A percentile compares a stretch with the other conserved stretches of the same genome.
Conservation (phyloP, 2,329 filamentous ascomycete genomes). For the Aspergillus ruber region DNA sequence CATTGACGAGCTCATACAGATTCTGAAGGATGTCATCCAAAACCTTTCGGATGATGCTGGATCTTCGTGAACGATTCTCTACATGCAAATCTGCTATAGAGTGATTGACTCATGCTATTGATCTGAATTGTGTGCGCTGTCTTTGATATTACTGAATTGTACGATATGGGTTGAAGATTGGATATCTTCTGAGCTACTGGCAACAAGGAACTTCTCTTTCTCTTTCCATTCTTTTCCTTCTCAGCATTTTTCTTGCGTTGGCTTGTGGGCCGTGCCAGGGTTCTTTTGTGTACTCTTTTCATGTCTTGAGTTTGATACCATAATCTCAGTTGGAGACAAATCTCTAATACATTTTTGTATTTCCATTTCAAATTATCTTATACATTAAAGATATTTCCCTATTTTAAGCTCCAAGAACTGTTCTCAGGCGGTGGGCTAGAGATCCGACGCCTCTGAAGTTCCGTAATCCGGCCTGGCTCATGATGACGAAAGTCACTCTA, state of each 20-base stretch:
- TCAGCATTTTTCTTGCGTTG: too few relatives aligned
- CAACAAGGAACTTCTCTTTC: too few relatives aligned
- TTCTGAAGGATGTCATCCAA: slow-evolving; percentile 68
- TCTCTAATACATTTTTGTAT: too few relatives aligned
- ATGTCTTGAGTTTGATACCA: too few relatives aligned
- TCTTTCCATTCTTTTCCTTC: too few relatives aligned
- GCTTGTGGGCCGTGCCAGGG: too few relatives aligned
- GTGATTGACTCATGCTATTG: too few relatives aligned
- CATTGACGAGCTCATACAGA: slow-evolving; percentile 71
- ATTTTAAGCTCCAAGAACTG: not conserved
- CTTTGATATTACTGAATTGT: slow-evolving; percentile 13
- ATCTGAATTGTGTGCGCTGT: slow-evolving; percentile 4
- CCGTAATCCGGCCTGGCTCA: slow-evolving; percentile 4
- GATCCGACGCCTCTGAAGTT: not conserved
- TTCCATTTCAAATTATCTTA: too few relatives aligned
- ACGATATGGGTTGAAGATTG: slow-evolving; percentile 14
- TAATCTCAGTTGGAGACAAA: too few relatives aligned
- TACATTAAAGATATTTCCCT: too few relatives aligned
- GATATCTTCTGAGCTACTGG: slow-evolving; percentile 6
- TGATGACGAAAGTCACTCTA: slow-evolving; percentile 7
- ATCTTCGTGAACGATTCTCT: not conserved
- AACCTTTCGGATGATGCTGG: slow-evolving; percentile 57
- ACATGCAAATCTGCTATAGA: too few relatives aligned
- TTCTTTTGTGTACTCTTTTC: too few relatives aligned
- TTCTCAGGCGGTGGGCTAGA: not conserved